Conservation (phyloP, 192 early-diverging fungal genomes). For the Dissophora ornata region DNA sequence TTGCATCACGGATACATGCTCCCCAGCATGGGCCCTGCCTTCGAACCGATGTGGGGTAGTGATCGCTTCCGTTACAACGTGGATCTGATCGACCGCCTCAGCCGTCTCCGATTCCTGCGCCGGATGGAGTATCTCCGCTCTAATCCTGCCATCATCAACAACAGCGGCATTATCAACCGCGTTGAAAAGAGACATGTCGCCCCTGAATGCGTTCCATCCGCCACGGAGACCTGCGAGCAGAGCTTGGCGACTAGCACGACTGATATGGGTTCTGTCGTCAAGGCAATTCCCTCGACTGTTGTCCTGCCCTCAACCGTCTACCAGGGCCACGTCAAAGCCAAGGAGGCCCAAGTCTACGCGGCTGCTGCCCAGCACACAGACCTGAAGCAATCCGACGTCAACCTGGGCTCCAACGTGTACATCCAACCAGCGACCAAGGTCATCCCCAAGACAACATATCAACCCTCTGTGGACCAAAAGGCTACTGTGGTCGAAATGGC, state of each 20-base stretch:
- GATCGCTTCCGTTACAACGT: too few relatives aligned
- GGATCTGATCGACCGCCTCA: too few relatives aligned
- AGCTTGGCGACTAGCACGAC: slow-evolving; percentile 8
- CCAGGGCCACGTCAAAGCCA: slow-evolving; percentile 27
- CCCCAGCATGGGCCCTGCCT: too few relatives aligned
- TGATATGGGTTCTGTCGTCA: slow-evolving; percentile 32
- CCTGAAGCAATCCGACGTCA: slow-evolving; percentile 13
- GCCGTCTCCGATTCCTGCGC: background rate
- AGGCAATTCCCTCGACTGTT: slow-evolving; percentile 4
- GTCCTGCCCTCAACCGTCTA: slow-evolving; percentile 36
- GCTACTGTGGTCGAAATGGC: slow-evolving; percentile 22
- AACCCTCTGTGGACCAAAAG: slow-evolving; percentile 39
- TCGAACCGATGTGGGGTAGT: too few relatives aligned
- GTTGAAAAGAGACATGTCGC: background rate
- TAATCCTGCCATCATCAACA: background rate
- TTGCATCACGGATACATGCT: too few relatives aligned
- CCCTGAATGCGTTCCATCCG: slow-evolving; percentile 21
- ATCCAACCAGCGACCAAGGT: slow-evolving; percentile 38
- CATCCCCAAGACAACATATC: slow-evolving; percentile 24
- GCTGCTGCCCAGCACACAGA: slow-evolving; percentile 9
- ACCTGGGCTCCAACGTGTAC: slow-evolving; percentile 23
- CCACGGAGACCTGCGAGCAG: slow-evolving; percentile 11
- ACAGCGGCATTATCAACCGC: background rate
- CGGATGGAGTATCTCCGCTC: background rate
- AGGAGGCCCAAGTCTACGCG: slow-evolving; percentile 14